Evolutionary conservation across 1,139 yeast genomes (phyloP).

Genomic region (Lipomyces yarrowii): DNA sequence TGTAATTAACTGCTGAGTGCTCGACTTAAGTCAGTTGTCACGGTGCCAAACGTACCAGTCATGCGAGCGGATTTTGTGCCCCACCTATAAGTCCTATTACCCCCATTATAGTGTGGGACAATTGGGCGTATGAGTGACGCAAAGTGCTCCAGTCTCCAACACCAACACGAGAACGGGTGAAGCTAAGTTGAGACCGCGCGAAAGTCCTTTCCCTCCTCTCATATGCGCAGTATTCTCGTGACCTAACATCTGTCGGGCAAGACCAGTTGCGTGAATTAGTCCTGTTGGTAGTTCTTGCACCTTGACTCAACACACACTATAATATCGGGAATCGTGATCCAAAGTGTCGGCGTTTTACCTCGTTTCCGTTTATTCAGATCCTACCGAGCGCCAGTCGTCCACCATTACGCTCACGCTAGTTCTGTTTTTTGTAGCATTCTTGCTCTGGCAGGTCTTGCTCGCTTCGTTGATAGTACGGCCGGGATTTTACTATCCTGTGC

Average conservation of each 20-base stretch:
- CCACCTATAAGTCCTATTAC: too few relatives aligned
- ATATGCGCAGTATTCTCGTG: background rate
- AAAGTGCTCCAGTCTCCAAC: background rate
- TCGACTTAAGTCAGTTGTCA: too few relatives aligned
- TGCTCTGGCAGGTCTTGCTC: conserved; percentile 30
- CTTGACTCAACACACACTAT: background rate
- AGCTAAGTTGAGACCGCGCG: background rate
- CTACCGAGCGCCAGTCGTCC: conserved; percentile 4
- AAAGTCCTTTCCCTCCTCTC: background rate
- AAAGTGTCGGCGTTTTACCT: background rate
- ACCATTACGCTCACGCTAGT: conserved; percentile 23
- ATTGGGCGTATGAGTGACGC: background rate
- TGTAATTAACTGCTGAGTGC: too few relatives aligned
- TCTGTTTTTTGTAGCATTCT: conserved; percentile 22
- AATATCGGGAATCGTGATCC: background rate
- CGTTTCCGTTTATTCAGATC: background rate
- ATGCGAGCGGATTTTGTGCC: too few relatives aligned
- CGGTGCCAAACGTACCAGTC: too few relatives aligned
- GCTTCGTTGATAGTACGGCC: conserved; percentile 27
- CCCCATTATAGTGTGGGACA: too few relatives aligned
- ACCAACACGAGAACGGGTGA: background rate
- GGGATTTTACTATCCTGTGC: conserved; percentile 14
- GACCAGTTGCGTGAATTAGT: background rate
- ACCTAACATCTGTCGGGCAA: background rate
- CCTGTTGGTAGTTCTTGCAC: background rate